phyloP scores from a whole-genome alignment of 495 filamentous ascomycete genomes.

The Penicillium flavigenum region DNA sequence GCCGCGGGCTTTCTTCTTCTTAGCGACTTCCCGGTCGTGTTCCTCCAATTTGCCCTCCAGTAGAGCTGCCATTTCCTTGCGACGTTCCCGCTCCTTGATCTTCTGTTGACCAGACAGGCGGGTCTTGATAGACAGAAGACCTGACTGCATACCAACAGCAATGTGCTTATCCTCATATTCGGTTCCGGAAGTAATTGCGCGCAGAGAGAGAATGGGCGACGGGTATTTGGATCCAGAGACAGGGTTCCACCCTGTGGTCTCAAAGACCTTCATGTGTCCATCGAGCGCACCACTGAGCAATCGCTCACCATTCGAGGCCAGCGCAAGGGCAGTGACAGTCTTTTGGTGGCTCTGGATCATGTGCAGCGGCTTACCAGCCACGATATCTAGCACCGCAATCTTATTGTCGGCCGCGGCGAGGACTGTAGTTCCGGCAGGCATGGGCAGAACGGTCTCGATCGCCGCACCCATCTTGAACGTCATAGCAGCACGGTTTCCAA shows the following conservation, averaged over 20 bases:
- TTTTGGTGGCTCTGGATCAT: slow-evolving; percentile 94
- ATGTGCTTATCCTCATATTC: slow-evolving; percentile 81
- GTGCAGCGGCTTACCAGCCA: slow-evolving; percentile 83
- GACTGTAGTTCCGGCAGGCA: slow-evolving; percentile 81
- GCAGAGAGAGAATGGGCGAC: slow-evolving; percentile 79
- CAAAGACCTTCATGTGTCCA: slow-evolving; percentile 95
- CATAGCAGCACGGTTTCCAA: slow-evolving; percentile 68
- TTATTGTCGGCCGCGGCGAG: slow-evolving; percentile 82
- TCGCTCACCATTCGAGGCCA: slow-evolving; percentile 75
- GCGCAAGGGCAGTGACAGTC: slow-evolving; percentile 80
- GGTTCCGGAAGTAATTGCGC: slow-evolving; percentile 64
- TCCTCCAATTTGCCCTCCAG: slow-evolving; percentile 73
- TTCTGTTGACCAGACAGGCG: slow-evolving; percentile 81
- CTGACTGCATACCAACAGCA: slow-evolving; percentile 90
- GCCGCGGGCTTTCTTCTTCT: slow-evolving; percentile 64
- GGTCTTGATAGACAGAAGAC: slow-evolving; percentile 82
- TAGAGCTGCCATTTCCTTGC: slow-evolving; percentile 82
- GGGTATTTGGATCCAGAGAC: slow-evolving; percentile 91
- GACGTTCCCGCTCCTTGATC: slow-evolving; percentile 69
- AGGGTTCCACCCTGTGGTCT: slow-evolving; percentile 88
- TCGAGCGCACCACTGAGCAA: slow-evolving; percentile 86
- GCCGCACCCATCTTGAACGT: slow-evolving; percentile 89
- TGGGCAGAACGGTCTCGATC: slow-evolving; percentile 80
- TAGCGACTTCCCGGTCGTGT: slow-evolving; percentile 62
- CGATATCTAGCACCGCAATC: slow-evolving; percentile 90